Evolutionary conservation across 768 basidiomycete genomes (phyloP).

Genomic region (Lyophyllum semitale): DNA sequence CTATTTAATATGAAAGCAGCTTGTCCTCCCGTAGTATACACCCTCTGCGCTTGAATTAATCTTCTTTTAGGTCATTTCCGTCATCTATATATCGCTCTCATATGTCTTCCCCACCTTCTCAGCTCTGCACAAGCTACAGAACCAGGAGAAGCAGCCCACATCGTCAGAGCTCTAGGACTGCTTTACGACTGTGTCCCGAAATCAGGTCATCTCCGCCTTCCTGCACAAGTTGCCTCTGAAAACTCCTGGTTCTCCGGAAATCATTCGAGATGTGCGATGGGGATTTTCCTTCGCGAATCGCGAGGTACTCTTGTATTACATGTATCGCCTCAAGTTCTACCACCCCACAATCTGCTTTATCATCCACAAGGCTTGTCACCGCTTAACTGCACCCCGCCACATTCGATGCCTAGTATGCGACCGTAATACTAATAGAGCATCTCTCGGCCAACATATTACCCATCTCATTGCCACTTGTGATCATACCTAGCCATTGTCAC

Average conservation of each 20-base stretch:
- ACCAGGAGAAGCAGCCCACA: slow-evolving; percentile 25
- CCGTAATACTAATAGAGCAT: slow-evolving; percentile 26
- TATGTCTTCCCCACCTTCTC: slow-evolving; percentile 24
- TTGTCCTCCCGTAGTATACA: slow-evolving; percentile 14
- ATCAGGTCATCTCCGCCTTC: slow-evolving; percentile 22
- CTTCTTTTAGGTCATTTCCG: slow-evolving; percentile 26
- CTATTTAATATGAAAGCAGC: slow-evolving; percentile 6
- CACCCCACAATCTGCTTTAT: slow-evolving; percentile 23
- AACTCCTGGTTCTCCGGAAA: slow-evolving; percentile 16
- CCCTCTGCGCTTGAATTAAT: slow-evolving; percentile 21
- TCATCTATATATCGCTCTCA: slow-evolving; percentile 22
- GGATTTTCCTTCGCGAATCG: slow-evolving; percentile 24
- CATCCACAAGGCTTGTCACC: slow-evolving; percentile 32
- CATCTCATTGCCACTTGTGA: slow-evolving; percentile 23
- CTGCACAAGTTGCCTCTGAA: slow-evolving; percentile 21
- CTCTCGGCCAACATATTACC: slow-evolving; percentile 29
- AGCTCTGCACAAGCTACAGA: slow-evolving; percentile 26
- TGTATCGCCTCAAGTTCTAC: slow-evolving; percentile 28
- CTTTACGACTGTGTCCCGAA: slow-evolving; percentile 21
- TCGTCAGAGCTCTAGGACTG: slow-evolving; percentile 24
- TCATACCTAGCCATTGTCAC: slow-evolving; percentile 27
- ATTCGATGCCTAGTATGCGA: slow-evolving; percentile 29
- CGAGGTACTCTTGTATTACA: slow-evolving; percentile 31
- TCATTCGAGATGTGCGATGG: slow-evolving; percentile 22
- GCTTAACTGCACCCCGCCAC: slow-evolving; percentile 33